These are phyloP conservation scores for Yarrowia hollandica DNA, from an alignment of 805 yeast species.

Conservation along the genomic window DNA sequence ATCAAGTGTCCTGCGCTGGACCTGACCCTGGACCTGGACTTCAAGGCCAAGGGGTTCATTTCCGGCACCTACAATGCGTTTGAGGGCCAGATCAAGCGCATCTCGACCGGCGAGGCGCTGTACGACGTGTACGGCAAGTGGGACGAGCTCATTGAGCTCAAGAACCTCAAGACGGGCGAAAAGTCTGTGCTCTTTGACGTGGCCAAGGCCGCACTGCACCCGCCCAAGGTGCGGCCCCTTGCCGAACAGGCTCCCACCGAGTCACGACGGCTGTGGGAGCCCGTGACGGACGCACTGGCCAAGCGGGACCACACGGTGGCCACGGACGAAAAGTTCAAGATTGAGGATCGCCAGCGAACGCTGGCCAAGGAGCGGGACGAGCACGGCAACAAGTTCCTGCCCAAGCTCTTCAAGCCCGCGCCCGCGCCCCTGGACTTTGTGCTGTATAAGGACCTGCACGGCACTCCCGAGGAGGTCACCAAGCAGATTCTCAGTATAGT, in stretches of 20 bases:
- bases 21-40: conserved; percentile 78
- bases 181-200: conserved; percentile 63
- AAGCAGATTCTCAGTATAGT: conserved; percentile 61
- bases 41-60: conserved; percentile 92
- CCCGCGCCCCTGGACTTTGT: conserved; percentile 56
- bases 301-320: conserved; percentile 77
- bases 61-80: conserved; percentile 90
- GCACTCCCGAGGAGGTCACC: conserved; percentile 53
- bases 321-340: conserved; percentile 81
- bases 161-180: conserved; percentile 51
- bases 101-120: conserved; percentile 52
- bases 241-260: conserved; percentile 79
- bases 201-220: conserved; percentile 49
- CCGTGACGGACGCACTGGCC: conserved; percentile 79
- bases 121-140: conserved; percentile 85
- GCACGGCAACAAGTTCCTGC: conserved; percentile 77
- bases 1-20: conserved; percentile 62
- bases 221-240: conserved; percentile 75
- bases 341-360: conserved; percentile 83
- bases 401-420: conserved; percentile 65
- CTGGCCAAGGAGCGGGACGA: conserved; percentile 71
- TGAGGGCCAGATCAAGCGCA: conserved; percentile 65
- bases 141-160: conserved; percentile 81
- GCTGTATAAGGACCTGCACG: conserved; percentile 63
- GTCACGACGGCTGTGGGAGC: conserved; percentile 78